Conservation (phyloP, 148 eudicot genomes). For the Hydrangea macrophylla region DNA sequence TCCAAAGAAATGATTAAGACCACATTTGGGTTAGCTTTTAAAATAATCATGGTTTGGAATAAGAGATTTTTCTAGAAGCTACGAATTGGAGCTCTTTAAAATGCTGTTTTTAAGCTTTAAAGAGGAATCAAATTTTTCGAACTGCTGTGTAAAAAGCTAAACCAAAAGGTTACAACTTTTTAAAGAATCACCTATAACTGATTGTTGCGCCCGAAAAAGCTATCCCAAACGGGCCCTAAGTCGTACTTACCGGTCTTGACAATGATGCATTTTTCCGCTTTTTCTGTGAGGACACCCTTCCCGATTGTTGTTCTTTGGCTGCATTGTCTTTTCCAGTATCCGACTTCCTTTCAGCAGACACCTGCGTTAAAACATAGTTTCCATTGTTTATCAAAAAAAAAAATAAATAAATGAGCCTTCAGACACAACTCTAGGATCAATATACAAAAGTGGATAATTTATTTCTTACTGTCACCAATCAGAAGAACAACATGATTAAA, state of each 20-base stretch:
- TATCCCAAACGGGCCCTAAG: no score
- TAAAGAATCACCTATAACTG: no score
- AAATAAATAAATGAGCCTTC: not conserved
- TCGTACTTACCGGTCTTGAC: constrained; percentile 80
- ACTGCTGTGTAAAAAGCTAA: no score
- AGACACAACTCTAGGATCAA: constrained; percentile 7
- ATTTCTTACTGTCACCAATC: not conserved
- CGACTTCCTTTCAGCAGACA: constrained; percentile 65
- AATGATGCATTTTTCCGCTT: constrained; percentile 54
- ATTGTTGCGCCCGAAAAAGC: no score
- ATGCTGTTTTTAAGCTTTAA: no score
- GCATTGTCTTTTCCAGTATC: constrained; percentile 49
- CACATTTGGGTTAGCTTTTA: no score
- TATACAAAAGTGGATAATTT: not conserved
- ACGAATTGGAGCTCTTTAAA: no score
- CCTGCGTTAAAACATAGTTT: constrained; percentile 40
- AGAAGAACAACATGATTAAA: constrained; percentile 1
- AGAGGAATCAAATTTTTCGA: no score
- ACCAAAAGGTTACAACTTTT: no score
- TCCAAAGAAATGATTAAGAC: no score
- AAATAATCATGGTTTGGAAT: no score
- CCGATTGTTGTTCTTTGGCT: constrained; percentile 40
- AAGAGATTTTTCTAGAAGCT: no score
- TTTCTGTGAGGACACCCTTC: constrained; percentile 50
- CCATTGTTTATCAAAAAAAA: not conserved